These are phyloP conservation scores for Lactarius pseudohatsudake DNA, from an alignment of 768 basidiomycete genomes.

Conservation along the genomic window DNA sequence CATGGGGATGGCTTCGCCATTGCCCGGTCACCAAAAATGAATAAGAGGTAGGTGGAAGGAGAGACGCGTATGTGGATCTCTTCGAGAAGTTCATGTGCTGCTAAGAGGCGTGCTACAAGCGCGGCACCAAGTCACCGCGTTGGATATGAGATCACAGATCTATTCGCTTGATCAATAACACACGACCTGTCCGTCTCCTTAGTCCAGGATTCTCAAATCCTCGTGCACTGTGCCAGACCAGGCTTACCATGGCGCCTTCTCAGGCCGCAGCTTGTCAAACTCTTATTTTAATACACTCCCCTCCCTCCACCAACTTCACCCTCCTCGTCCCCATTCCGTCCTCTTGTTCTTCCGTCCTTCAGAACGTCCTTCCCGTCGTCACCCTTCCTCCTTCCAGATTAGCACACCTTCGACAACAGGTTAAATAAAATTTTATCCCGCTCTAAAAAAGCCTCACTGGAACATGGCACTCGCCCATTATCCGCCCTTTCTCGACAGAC, in stretches of 20 bases:
- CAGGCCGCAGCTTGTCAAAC: constrained; percentile 13
- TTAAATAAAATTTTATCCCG: constrained; percentile 3
- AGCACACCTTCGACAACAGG: constrained; percentile 9
- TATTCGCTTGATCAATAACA: background rate
- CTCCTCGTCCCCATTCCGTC: constrained; percentile 20
- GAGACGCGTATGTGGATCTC: constrained; percentile 21
- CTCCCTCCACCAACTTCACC: constrained; percentile 16
- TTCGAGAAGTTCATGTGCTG: constrained; percentile 28
- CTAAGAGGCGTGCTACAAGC: constrained; percentile 26
- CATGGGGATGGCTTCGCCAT: constrained; percentile 22
- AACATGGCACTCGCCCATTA: constrained; percentile 30
- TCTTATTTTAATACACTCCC: constrained; percentile 25
- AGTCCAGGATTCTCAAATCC: constrained; percentile 21
- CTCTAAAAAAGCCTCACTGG: constrained; percentile 24
- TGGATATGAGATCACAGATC: constrained; percentile 24
- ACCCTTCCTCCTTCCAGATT: constrained; percentile 5
- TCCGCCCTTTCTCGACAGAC: constrained; percentile 26
- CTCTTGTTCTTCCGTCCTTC: background rate
- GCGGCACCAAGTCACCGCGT: constrained; percentile 28
- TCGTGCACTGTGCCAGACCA: constrained; percentile 20
- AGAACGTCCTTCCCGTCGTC: background rate
- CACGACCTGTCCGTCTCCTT: constrained; percentile 1
- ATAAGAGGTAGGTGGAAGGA: constrained; percentile 6
- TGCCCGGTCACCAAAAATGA: constrained; percentile 26
- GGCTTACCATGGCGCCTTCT: constrained; percentile 15